Evolutionary conservation across 768 basidiomycete genomes (phyloP), one percentile per base, ranked within the genome.

Genomic region (Lyophyllum shimeji): DNA sequence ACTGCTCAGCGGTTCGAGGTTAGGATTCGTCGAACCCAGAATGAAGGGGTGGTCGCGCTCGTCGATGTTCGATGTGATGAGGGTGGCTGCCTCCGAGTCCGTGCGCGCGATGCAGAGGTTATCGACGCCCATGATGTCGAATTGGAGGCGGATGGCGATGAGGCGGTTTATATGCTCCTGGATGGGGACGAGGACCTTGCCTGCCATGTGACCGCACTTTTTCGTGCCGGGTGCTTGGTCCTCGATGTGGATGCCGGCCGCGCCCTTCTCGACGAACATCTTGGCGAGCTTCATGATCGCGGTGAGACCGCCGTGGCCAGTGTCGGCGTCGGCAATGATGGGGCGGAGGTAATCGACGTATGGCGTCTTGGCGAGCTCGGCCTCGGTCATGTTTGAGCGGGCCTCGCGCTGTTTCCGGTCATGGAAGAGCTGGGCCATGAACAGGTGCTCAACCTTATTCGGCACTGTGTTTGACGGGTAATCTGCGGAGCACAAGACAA

Each of bases 391-490:
- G 59, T 67, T 76, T 0, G 88, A 84, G 21, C 93, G 89, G 7
- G 77, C 83, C 68, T 94, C 90, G 52, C 85, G 87, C 70, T 98
- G 96, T 73, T 97, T 98, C 61, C 96, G 89, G 76, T 99, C 97
- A 70, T 99, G 97, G 86, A 98, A 98, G 42, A 98, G 86, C 70
- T 98, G 97, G 0, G 97, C 96, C 81, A 89, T 84, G 84, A 98
- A 98, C 51, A 98, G 81, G 60, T 98, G 97, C 70, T 98, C 93
- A 60, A 98, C 97, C 80, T 98, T 98, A 81, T 93, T 93, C 1
- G 97, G 97, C 0, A 98, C 96, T 20, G 97, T 98, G 78, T 98
- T 98, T 48, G 91, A 96, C 1, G 97, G 97, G 74, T 98, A 98
- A 71, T 98, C 95, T 93, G 31, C 3, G 46, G 34, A 37, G 34